phyloP scores from a whole-genome alignment of 2,329 filamentous ascomycete species.

The Cladosporium austrohemisphaericum region DNA sequence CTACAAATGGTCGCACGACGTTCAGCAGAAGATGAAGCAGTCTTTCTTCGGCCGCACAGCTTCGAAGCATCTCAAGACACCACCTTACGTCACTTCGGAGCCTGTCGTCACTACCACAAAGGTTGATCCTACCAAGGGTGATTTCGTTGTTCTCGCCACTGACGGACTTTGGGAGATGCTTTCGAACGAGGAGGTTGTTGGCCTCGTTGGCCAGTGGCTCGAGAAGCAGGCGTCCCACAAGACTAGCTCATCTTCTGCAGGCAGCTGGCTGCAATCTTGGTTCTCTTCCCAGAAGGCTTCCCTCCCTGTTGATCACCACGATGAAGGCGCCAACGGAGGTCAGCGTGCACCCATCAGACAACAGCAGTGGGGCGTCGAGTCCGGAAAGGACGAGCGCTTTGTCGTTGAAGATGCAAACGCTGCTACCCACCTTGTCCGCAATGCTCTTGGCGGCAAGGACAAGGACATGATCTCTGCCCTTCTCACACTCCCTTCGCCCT shows the following conservation, averaged over 20 bases:
- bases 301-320: slow-evolving; percentile 71
- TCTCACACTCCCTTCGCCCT: slow-evolving; percentile 85
- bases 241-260: slow-evolving; percentile 29
- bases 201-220: slow-evolving; percentile 93
- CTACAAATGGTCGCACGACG: slow-evolving; percentile 92
- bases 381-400: slow-evolving; percentile 73
- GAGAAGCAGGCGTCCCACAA: slow-evolving; percentile 63
- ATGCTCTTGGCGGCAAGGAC: slow-evolving; percentile 89
- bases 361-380: slow-evolving; percentile 82
- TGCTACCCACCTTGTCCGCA: slow-evolving; percentile 90
- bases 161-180: slow-evolving; percentile 99
- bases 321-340: slow-evolving; percentile 53
- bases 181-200: slow-evolving; percentile 96
- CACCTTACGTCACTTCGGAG: slow-evolving; percentile 95
- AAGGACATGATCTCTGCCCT: slow-evolving; percentile 90
- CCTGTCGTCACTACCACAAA: slow-evolving; percentile 91
- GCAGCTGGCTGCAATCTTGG: slow-evolving; percentile 70
- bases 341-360: slow-evolving; percentile 85
- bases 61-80: slow-evolving; percentile 75
- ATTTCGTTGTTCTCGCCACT: slow-evolving; percentile 94
- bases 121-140: slow-evolving; percentile 81
- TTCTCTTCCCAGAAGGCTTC: slow-evolving; percentile 46
- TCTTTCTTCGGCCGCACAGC: slow-evolving; percentile 85
- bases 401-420: slow-evolving; percentile 93
- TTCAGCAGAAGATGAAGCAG: slow-evolving; percentile 74